Evolutionary conservation across 2,329 filamentous ascomycete species (phyloP).

Genomic region (Epichloe elymi): DNA sequence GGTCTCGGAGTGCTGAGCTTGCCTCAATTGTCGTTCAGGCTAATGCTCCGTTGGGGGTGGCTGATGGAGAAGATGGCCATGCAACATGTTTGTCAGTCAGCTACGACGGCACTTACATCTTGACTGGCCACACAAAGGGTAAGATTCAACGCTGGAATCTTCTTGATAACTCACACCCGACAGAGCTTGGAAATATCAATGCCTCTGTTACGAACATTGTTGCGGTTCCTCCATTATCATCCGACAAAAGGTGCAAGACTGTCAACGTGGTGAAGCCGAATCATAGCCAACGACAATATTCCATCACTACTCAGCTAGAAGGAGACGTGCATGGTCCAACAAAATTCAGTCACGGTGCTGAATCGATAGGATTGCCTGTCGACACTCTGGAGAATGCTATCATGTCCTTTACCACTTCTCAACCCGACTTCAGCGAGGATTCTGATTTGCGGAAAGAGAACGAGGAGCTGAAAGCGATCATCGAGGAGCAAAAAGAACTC

Average conservation of each 20-base stretch:
- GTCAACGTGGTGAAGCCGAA: conserved; percentile 69
- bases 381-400: conserved; percentile 26
- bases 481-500: conserved; percentile 27
- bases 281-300: conserved; percentile 51
- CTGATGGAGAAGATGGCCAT: conserved; percentile 49
- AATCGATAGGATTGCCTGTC: conserved; percentile 35
- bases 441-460: conserved; percentile 23
- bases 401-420: conserved; percentile 1
- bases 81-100: conserved; percentile 58
- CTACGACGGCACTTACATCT: conserved; percentile 67
- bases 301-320: conserved; percentile 51
- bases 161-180: conserved; percentile 52
- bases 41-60: conserved; percentile 38
- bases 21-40: conserved; percentile 45
- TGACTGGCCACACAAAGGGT: conserved; percentile 72
- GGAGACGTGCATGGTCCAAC: conserved; percentile 25
- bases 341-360: conserved; percentile 32
- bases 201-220: conserved; percentile 70
- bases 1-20: conserved; percentile 35
- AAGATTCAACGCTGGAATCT: conserved; percentile 74
- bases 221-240: conserved; percentile 51
- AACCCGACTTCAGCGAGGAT: conserved; percentile 6
- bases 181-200: conserved; percentile 58
- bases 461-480: conserved; percentile 30
- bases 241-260: conserved; percentile 30